Conservation (phyloP, 2,329 filamentous ascomycete genomes). For the Verticillium alfalfae region DNA sequence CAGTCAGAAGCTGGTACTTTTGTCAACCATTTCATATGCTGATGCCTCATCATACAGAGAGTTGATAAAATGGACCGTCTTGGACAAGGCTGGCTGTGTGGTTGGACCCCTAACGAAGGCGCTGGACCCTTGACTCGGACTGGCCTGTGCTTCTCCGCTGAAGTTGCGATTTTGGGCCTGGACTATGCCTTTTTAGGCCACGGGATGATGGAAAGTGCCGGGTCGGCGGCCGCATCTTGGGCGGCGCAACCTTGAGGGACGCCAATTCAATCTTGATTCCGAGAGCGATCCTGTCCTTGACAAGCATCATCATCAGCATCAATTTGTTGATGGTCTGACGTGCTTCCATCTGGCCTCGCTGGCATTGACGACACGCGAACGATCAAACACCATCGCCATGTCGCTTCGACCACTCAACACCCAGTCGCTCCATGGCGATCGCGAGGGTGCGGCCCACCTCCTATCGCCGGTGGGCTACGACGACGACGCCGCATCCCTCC, state of each 20-base stretch:
- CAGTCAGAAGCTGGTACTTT: too few relatives aligned
- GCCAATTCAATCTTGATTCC: not conserved
- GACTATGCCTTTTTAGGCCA: not conserved
- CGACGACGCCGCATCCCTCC: constrained; percentile 62
- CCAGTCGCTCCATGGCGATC: constrained; percentile 5
- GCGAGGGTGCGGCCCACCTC: constrained; percentile 35
- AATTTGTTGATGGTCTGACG: not conserved
- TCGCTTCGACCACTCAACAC: constrained; percentile 7
- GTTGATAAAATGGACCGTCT: not conserved
- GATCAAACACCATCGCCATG: constrained; percentile 2
- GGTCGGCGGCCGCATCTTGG: not conserved
- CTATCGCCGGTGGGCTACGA: constrained; percentile 62
- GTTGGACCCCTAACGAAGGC: not conserved
- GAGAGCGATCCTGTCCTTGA: too few relatives aligned
- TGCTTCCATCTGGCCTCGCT: not conserved
- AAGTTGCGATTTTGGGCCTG: not conserved
- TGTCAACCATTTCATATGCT: too few relatives aligned
- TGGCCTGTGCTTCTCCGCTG: not conserved
- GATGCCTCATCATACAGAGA: too few relatives aligned
- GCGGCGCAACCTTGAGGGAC: not conserved
- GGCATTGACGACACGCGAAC: not conserved
- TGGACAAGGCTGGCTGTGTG: not conserved
- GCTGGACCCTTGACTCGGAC: not conserved
- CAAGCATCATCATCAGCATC: not conserved
- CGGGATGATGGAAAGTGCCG: not conserved